Conservation (phyloP, 345 rosid species). For the Eucalyptus curtisii region DNA sequence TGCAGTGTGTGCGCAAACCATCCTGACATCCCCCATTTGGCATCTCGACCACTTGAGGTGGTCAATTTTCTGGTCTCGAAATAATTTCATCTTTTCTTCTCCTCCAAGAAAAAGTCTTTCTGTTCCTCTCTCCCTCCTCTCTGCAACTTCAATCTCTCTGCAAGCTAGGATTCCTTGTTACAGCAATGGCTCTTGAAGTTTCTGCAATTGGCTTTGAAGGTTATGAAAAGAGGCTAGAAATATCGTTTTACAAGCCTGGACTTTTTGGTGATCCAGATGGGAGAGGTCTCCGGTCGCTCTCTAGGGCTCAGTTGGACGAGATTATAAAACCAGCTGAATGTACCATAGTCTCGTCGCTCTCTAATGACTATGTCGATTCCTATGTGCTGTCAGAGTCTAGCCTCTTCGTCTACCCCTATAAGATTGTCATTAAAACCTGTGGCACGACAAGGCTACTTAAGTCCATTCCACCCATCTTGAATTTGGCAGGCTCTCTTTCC, state of each 20-base stretch:
- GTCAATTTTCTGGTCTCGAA: conserved; percentile 3
- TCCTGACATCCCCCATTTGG: conserved; percentile 30
- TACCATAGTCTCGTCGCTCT: conserved; percentile 61
- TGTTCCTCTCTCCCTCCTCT: not conserved
- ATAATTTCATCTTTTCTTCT: conserved; percentile 1
- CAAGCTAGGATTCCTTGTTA: not conserved
- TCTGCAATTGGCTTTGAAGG: conserved; percentile 92
- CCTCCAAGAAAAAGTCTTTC: not conserved
- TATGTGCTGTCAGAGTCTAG: conserved; percentile 84
- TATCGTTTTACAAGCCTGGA: conserved; percentile 49
- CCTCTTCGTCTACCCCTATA: conserved; percentile 68
- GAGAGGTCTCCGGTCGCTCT: conserved; percentile 49
- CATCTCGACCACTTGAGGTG: conserved; percentile 19
- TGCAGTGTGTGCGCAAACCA: conserved; percentile 67
- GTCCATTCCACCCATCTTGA: conserved; percentile 51
- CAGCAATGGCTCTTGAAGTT: conserved; percentile 17
- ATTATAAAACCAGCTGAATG: conserved; percentile 63
- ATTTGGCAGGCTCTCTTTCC: conserved; percentile 35
- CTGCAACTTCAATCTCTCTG: not conserved
- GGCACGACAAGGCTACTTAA: conserved; percentile 77
- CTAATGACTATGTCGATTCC: conserved; percentile 49
- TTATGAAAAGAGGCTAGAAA: conserved; percentile 81
- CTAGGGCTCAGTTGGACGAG: conserved; percentile 55
- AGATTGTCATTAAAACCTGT: conserved; percentile 78
- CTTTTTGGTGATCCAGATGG: conserved; percentile 49